Evolutionary conservation across 2,329 filamentous ascomycete species (phyloP).

Genomic region (Ophiostoma tasmaniense): DNA sequence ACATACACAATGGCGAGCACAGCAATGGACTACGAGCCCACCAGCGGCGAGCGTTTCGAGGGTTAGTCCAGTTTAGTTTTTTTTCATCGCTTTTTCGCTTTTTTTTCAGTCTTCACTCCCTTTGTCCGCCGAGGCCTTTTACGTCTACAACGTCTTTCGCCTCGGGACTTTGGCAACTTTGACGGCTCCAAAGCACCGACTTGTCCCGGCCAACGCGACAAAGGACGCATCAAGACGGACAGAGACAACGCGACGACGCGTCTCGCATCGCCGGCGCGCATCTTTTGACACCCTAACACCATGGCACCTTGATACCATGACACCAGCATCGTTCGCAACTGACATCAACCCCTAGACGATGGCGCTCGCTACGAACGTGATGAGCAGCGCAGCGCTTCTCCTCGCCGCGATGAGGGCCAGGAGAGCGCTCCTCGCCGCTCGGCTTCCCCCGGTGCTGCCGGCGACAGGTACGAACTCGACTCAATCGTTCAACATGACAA

Average conservation of each 20-base stretch:
- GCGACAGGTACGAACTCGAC: slow-evolving; percentile 37
- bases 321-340: slow-evolving; percentile 16
- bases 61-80: slow-evolving; percentile 36
- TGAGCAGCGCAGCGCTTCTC: slow-evolving; percentile 54
- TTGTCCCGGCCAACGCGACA: not conserved
- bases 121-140: not conserved
- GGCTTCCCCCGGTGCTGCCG: slow-evolving; percentile 49
- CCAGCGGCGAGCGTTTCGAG: slow-evolving; percentile 58
- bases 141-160: not conserved
- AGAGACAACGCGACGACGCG: slow-evolving; percentile 3
- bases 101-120: not conserved
- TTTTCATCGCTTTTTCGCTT: not conserved
- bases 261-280: not conserved
- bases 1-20: slow-evolving; percentile 48
- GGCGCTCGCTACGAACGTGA: slow-evolving; percentile 58
- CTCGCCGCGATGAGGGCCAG: slow-evolving; percentile 55
- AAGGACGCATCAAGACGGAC: not conserved
- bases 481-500: not conserved
- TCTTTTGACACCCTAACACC: not conserved
- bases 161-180: not conserved
- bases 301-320: too few relatives aligned
- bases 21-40: slow-evolving; percentile 63
- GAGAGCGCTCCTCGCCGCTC: slow-evolving; percentile 51
- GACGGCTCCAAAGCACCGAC: not conserved
- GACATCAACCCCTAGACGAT: slow-evolving; percentile 40